Base-by-base conservation (phyloP, 2,329 filamentous ascomycete species). In the Fusarium graminum region DNA sequence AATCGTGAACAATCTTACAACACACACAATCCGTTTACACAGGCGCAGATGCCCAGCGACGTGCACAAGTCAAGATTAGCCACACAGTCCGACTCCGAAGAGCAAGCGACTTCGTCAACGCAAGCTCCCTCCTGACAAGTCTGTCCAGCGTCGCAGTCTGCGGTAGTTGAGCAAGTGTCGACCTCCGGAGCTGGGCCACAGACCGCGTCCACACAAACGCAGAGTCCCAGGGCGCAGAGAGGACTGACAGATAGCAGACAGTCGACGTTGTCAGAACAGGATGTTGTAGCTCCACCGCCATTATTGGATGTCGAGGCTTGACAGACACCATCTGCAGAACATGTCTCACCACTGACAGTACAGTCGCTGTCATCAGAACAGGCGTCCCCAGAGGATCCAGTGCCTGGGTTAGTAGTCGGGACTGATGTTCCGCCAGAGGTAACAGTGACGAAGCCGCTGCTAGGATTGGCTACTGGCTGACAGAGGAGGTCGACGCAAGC, bases 181-280 rank as follows among this genome's bases (percentile, higher is more conserved):
- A 61, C 39, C 14, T 17, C 29, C 12, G 28, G 7, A 10, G 29
- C 12, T 7, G 38, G 46, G 11, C 34, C 14, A 8, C 65, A 72
- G 6, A 68, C 30, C 0, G 65, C 65, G 11, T 66, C 13, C 2
- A 68, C 1, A 7, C 65, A 68, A 5, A 63, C 6, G 3, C 65
- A 68, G 16, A 68, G 61, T 4, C 65, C 65, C n/a, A 58, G 25
- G 6, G 6, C n/a, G 8, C 65, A 68, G 6, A 68, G 40, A 13
- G 55, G 28, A 7, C 56, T 39, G 2, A 54, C n/a, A 3, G 54
- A 50, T 6, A 55, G 7, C 6, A 68, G 41, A 4, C 65, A 68
- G 3, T 68, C 61, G 4, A 42, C 6, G 4, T n/a, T 49, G 10
- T 49, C 45, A 1, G 14, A 6, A 11, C 65, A 68, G 4, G 59